phyloP scores from a whole-genome alignment of 2,329 filamentous ascomycete genomes.

The Arthrocladium fulminans region DNA sequence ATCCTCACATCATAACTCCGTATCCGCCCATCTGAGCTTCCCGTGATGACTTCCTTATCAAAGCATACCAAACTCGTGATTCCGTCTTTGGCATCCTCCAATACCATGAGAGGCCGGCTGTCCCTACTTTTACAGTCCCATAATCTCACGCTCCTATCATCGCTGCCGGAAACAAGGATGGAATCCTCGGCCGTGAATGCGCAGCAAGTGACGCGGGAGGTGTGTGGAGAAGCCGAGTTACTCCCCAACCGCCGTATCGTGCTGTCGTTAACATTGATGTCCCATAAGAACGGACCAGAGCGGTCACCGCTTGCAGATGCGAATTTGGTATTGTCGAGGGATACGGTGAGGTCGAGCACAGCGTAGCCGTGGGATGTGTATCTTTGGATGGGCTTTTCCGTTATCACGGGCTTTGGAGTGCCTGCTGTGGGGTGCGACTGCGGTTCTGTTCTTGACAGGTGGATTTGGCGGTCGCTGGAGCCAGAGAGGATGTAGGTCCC shows the following conservation, averaged over 20 bases:
- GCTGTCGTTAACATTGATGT: constrained; percentile 64
- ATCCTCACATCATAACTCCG: constrained; percentile 74
- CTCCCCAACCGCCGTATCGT: constrained; percentile 67
- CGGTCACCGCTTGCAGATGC: constrained; percentile 84
- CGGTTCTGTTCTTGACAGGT: constrained; percentile 63
- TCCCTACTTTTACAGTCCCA: constrained; percentile 58
- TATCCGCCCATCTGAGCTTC: constrained; percentile 76
- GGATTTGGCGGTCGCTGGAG: constrained; percentile 72
- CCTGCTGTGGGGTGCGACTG: constrained; percentile 33
- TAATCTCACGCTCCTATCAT: constrained; percentile 65
- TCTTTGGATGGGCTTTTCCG: constrained; percentile 60
- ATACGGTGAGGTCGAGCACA: constrained; percentile 70
- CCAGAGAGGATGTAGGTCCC: constrained; percentile 77
- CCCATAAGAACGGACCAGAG: constrained; percentile 77
- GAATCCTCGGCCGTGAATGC: constrained; percentile 64
- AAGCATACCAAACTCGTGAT: constrained; percentile 22
- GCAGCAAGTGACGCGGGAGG: constrained; percentile 66
- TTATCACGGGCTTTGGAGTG: constrained; percentile 9
- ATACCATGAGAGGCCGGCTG: constrained; percentile 60
- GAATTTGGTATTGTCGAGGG: constrained; percentile 71
- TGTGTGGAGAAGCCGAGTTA: constrained; percentile 50
- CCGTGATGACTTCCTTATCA: constrained; percentile 49
- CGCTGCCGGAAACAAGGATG: constrained; percentile 62
- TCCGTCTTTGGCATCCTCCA: constrained; percentile 64
- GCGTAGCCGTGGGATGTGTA: constrained; percentile 89